phyloP scores from a whole-genome alignment of 495 filamentous ascomycete genomes.

The Penicillium desertorum region DNA sequence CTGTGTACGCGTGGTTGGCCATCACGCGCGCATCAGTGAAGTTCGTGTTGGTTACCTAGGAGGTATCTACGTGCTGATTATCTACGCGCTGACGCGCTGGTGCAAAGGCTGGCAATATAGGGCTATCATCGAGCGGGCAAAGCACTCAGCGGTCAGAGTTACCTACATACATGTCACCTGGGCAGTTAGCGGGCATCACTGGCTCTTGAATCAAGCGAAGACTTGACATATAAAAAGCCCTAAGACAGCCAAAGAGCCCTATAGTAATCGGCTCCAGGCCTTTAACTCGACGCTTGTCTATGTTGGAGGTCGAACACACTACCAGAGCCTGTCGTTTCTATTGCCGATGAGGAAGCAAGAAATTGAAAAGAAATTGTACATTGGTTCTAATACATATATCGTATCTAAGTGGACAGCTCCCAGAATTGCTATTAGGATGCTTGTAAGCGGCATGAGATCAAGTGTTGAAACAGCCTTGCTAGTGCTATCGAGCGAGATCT shows the following conservation, averaged over 20 bases:
- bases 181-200: neutral
- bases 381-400: slow-evolving; percentile 8
- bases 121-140: neutral
- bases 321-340: neutral
- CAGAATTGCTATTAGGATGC: slow-evolving; percentile 14
- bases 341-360: neutral
- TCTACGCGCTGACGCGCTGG: too few species aligned
- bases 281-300: neutral
- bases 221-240: neutral
- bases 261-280: neutral
- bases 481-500: slow-evolving; percentile 18
- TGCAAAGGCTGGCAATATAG: neutral
- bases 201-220: neutral
- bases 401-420: slow-evolving; percentile 15
- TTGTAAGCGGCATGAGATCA: slow-evolving; percentile 21
- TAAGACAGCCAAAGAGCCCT: neutral
- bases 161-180: neutral
- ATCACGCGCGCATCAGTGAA: neutral
- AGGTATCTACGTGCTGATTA: too few species aligned
- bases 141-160: neutral
- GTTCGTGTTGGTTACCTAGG: too few species aligned
- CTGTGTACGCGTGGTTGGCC: neutral
- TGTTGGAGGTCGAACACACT: neutral
- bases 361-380: slow-evolving; percentile 3
- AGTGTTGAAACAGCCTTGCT: slow-evolving; percentile 38